Evolutionary conservation across 805 yeast genomes (phyloP).

Genomic region (Candida xyloterini): DNA sequence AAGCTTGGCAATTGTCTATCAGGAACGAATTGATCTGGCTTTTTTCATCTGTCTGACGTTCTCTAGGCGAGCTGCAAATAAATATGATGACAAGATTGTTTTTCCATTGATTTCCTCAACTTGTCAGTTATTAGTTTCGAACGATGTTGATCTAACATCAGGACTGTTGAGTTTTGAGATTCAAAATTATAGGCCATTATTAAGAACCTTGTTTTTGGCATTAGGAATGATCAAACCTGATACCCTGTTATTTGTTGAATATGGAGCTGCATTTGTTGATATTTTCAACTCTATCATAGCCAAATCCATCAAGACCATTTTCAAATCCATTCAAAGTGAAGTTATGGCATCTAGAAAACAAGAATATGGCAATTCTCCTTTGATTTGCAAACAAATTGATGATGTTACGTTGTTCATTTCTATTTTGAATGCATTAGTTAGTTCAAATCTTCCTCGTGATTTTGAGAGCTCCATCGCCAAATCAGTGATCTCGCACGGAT

Average conservation of each 20-base stretch:
- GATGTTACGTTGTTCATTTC: slow-evolving; percentile 64
- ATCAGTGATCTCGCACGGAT: slow-evolving; percentile 53
- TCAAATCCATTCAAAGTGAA: slow-evolving; percentile 57
- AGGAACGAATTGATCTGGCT: slow-evolving; percentile 65
- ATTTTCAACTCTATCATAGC: slow-evolving; percentile 64
- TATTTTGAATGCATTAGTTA: slow-evolving; percentile 56
- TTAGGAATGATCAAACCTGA: slow-evolving; percentile 43
- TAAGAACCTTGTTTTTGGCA: slow-evolving; percentile 53
- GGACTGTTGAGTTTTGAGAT: slow-evolving; percentile 38
- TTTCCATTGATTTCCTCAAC: slow-evolving; percentile 42
- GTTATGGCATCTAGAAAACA: slow-evolving; percentile 41
- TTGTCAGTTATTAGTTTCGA: slow-evolving; percentile 45
- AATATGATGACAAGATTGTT: slow-evolving; percentile 34
- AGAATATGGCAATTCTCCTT: slow-evolving; percentile 32
- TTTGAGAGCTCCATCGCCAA: slow-evolving; percentile 50
- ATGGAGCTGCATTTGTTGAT: slow-evolving; percentile 50
- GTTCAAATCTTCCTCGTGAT: slow-evolving; percentile 44
- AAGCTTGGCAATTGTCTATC: slow-evolving; percentile 47
- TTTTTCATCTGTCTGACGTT: slow-evolving; percentile 49
- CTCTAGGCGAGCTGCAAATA: slow-evolving; percentile 29
- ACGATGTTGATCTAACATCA: slow-evolving; percentile 46
- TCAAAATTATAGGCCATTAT: slow-evolving; percentile 54
- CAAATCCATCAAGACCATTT: slow-evolving; percentile 58
- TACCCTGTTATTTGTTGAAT: slow-evolving; percentile 39
- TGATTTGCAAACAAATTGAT: slow-evolving; percentile 52